phyloP scores from a whole-genome alignment of 768 basidiomycete species.

The Leccinum sublutescens region DNA sequence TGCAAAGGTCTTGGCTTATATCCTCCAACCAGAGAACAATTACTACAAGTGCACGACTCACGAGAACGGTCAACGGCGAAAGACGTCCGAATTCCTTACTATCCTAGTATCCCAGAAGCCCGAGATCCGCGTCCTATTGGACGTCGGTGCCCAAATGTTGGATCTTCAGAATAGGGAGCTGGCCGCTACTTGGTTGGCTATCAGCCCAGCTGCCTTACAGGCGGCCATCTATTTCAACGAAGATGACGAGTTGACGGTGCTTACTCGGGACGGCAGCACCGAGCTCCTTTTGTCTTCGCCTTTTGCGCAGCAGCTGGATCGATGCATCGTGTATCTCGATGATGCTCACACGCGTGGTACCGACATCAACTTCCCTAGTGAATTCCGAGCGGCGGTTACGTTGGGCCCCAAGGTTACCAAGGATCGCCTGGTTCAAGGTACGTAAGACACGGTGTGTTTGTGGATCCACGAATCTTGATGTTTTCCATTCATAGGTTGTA shows the following conservation, averaged over 20 bases:
- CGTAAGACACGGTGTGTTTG: slow-evolving; percentile 8
- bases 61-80: slow-evolving; percentile 15
- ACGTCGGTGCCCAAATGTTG: slow-evolving; percentile 58
- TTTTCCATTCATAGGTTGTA: slow-evolving; percentile 40
- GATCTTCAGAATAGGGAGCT: slow-evolving; percentile 46
- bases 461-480: neutral
- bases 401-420: slow-evolving; percentile 39
- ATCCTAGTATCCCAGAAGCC: slow-evolving; percentile 36
- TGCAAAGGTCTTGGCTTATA: slow-evolving; percentile 36
- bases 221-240: slow-evolving; percentile 36
- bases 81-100: slow-evolving; percentile 22
- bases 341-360: slow-evolving; percentile 42
- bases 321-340: slow-evolving; percentile 38
- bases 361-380: slow-evolving; percentile 36
- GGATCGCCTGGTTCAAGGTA: slow-evolving; percentile 37
- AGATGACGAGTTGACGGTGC: slow-evolving; percentile 35
- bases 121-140: slow-evolving; percentile 47
- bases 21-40: slow-evolving; percentile 27
- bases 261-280: slow-evolving; percentile 27
- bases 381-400: slow-evolving; percentile 37
- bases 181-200: slow-evolving; percentile 40
- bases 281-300: slow-evolving; percentile 34
- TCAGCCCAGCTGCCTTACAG: slow-evolving; percentile 6
- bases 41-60: slow-evolving; percentile 16
- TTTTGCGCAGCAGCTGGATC: slow-evolving; percentile 34